Evolutionary conservation across 2,329 filamentous ascomycete species (phyloP).

Genomic region (Cadophora luteo-olivacea): DNA sequence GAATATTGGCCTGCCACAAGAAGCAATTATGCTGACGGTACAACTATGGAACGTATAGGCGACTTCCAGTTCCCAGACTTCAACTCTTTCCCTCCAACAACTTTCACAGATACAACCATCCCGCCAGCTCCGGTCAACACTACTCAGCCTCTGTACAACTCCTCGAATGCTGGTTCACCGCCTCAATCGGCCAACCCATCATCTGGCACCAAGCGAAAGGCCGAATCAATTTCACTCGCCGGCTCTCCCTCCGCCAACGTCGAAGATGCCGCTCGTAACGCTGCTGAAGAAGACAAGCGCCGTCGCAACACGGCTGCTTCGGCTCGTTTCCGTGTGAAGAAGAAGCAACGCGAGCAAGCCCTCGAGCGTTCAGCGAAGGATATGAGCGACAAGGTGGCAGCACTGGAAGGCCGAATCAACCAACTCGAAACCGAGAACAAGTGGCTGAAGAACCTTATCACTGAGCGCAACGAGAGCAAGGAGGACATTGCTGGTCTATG

Average conservation of each 20-base stretch:
- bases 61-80: slow-evolving; percentile 45
- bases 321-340: slow-evolving; percentile 90
- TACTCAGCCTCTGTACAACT: slow-evolving; percentile 29
- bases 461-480: slow-evolving; percentile 74
- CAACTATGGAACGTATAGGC: slow-evolving; percentile 39
- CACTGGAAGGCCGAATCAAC: slow-evolving; percentile 74
- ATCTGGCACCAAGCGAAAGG: slow-evolving; percentile 44
- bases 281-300: slow-evolving; percentile 89
- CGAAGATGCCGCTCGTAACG: slow-evolving; percentile 74
- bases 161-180: slow-evolving; percentile 37
- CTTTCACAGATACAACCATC: slow-evolving; percentile 22
- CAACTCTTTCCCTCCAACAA: slow-evolving; percentile 36
- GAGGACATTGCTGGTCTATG: slow-evolving; percentile 50
- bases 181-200: slow-evolving; percentile 26
- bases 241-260: slow-evolving; percentile 52
- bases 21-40: slow-evolving; percentile 41
- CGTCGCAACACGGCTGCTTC: slow-evolving; percentile 88
- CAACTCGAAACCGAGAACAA: slow-evolving; percentile 86
- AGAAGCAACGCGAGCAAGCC: slow-evolving; percentile 92
- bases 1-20: background rate
- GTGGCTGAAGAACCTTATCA: slow-evolving; percentile 80
- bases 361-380: slow-evolving; percentile 84
- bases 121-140: slow-evolving; percentile 12
- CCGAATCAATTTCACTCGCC: slow-evolving; percentile 33
- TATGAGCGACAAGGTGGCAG: slow-evolving; percentile 78